phyloP scores from a whole-genome alignment of 805 yeast genomes.

The Saccharomycopsis babjevae region DNA sequence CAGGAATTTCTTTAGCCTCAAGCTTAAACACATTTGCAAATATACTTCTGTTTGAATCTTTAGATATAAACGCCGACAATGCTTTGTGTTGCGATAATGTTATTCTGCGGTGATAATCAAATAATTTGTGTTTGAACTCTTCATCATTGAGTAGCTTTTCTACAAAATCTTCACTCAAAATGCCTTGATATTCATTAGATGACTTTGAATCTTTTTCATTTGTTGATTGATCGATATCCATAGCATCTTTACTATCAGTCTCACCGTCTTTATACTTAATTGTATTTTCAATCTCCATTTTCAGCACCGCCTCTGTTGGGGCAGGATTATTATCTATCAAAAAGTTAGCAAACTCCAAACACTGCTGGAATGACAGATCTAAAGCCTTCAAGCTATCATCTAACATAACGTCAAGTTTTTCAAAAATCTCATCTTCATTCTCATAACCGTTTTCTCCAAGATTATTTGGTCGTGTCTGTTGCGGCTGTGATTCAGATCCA shows the following conservation, averaged over 20 bases:
- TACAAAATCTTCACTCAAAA: constrained; percentile 1
- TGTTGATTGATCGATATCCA: neutral
- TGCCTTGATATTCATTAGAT: neutral
- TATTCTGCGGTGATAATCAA: neutral
- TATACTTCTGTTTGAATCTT: neutral
- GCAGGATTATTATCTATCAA: constrained; percentile 3
- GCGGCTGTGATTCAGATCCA: neutral
- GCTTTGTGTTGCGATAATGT: constrained; percentile 1
- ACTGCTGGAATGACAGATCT: constrained; percentile 3
- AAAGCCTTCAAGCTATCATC: constrained; percentile 3
- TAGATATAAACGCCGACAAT: neutral
- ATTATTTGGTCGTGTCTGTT: neutral
- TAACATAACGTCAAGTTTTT: neutral
- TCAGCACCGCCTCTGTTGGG: neutral
- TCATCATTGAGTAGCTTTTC: neutral
- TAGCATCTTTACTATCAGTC: neutral
- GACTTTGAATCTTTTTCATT: neutral
- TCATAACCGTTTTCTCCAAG: neutral
- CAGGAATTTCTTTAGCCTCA: constrained; percentile 10
- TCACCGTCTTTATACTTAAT: neutral
- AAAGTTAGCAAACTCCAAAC: constrained; percentile 1
- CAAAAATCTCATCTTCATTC: neutral
- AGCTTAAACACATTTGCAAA: constrained; percentile 1
- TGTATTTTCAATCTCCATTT: neutral
- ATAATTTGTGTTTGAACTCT: neutral